phyloP scores from a whole-genome alignment of 1,284 basidiomycete species.

The Golubevia pallescens region DNA sequence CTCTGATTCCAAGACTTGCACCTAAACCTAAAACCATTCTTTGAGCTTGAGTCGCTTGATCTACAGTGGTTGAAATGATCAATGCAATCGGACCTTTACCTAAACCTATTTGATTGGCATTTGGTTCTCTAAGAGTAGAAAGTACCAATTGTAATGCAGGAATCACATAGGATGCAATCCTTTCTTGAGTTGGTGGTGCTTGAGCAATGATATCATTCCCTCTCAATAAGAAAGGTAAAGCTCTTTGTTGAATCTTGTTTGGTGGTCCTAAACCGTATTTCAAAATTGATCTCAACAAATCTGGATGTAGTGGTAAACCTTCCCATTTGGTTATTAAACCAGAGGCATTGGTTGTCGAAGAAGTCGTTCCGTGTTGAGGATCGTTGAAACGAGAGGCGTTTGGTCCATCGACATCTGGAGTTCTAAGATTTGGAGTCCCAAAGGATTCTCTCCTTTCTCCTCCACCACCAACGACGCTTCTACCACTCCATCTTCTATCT shows the following conservation, averaged over 20 bases:
- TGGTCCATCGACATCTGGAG: conserved; percentile 4
- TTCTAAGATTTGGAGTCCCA: conserved; percentile 1
- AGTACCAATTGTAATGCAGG: conserved; percentile 48
- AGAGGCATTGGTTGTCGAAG: conserved; percentile 81
- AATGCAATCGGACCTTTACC: neutral
- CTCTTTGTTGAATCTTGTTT: conserved; percentile 97
- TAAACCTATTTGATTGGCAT: conserved; percentile 3
- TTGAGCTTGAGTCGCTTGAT: conserved; percentile 97
- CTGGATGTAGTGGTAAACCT: conserved; percentile 82
- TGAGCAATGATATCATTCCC: conserved; percentile 97
- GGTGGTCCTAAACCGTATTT: conserved; percentile 97
- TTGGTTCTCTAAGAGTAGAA: conserved; percentile 33
- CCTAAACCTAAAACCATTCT: conserved; percentile 95
- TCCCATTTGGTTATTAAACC: conserved; percentile 96
- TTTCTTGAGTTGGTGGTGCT: conserved; percentile 95
- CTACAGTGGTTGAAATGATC: conserved; percentile 95
- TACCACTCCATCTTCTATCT: conserved; percentile 6
- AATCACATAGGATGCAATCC: conserved; percentile 84
- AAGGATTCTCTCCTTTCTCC: conserved; percentile 1
- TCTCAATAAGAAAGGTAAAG: conserved; percentile 89
- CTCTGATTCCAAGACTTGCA: conserved; percentile 66
- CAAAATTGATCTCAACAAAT: conserved; percentile 83
- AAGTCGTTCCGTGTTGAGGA: conserved; percentile 64
- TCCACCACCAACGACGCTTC: conserved; percentile 1
- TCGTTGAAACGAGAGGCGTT: conserved; percentile 1